phyloP scores from a whole-genome alignment of 768 basidiomycete genomes.

The Boletellus ananiceps region DNA sequence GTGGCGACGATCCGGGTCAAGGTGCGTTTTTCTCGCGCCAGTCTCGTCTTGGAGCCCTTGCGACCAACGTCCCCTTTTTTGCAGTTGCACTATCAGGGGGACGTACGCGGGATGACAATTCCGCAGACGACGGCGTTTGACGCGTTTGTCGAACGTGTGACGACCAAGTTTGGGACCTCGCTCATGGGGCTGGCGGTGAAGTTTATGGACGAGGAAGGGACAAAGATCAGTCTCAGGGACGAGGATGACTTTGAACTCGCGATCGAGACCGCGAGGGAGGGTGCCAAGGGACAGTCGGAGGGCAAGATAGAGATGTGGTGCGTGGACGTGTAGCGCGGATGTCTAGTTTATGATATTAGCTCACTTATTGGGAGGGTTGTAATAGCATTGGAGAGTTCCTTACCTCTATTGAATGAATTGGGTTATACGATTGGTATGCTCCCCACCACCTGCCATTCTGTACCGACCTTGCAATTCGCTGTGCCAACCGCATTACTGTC shows the following conservation, averaged over 20 bases:
- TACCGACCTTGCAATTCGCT: too few relatives aligned
- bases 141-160: constrained; percentile 72
- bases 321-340: constrained; percentile 36
- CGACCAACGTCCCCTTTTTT: not conserved
- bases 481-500: too few relatives aligned
- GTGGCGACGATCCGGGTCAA: constrained; percentile 80
- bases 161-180: constrained; percentile 65
- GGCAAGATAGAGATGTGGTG: constrained; percentile 90
- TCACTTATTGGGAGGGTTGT: too few relatives aligned
- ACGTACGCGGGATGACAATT: constrained; percentile 84
- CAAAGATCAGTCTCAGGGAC: constrained; percentile 73
- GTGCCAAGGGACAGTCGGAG: constrained; percentile 69
- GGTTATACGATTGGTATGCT: too few relatives aligned
- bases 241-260: constrained; percentile 89
- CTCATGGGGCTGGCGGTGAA: constrained; percentile 57
- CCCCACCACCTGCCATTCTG: too few relatives aligned
- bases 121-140: constrained; percentile 60
- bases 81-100: constrained; percentile 77
- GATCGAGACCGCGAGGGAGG: constrained; percentile 79
- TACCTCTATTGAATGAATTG: too few relatives aligned
- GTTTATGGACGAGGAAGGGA: constrained; percentile 90
- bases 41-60: too few relatives aligned
- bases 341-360: too few relatives aligned
- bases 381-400: too few relatives aligned
- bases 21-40: too few relatives aligned